phyloP scores from a whole-genome alignment of 768 basidiomycete genomes.

The Tubosaeta sp. region DNA sequence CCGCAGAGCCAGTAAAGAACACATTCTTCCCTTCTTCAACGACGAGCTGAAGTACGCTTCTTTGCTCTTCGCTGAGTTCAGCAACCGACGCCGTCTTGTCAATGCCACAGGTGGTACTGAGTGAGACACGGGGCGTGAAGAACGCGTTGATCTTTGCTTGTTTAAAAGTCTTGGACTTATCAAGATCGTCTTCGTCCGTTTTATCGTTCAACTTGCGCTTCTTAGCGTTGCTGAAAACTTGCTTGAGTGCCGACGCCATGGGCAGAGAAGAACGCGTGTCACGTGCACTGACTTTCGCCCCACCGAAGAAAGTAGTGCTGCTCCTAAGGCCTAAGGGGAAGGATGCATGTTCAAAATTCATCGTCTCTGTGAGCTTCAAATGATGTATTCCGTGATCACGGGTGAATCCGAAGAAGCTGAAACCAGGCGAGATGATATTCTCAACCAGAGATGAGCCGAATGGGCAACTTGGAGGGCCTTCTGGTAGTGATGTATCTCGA shows the following conservation, averaged over 20 bases:
- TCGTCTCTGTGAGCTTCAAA: too few relatives aligned
- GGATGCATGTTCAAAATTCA: too few relatives aligned
- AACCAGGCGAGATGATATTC: too few relatives aligned
- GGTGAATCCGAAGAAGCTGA: too few relatives aligned
- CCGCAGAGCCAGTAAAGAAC: slow-evolving; percentile 70
- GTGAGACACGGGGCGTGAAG: slow-evolving; percentile 26
- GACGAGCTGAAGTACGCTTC: slow-evolving; percentile 44
- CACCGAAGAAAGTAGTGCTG: too few relatives aligned
- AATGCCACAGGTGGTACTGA: slow-evolving; percentile 27
- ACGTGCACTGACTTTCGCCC: slow-evolving; percentile 20
- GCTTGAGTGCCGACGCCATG: slow-evolving; percentile 12
- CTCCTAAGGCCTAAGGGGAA: too few relatives aligned
- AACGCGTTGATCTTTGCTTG: slow-evolving; percentile 26
- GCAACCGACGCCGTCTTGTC: slow-evolving; percentile 32
- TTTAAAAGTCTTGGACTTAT: slow-evolving; percentile 6
- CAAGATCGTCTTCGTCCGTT: background rate
- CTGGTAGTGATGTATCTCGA: too few relatives aligned
- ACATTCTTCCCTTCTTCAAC: slow-evolving; percentile 56
- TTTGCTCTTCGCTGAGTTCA: slow-evolving; percentile 52
- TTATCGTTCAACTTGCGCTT: slow-evolving; percentile 23
- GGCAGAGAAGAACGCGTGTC: slow-evolving; percentile 2
- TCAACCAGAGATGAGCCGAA: too few relatives aligned
- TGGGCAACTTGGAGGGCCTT: too few relatives aligned
- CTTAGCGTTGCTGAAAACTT: slow-evolving; percentile 10
- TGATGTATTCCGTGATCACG: too few relatives aligned